Evolutionary conservation across 352 stramenopile genomes (phyloP), one percentile per base, ranked within the genome.

Genomic region (Phytophthora multivora): DNA sequence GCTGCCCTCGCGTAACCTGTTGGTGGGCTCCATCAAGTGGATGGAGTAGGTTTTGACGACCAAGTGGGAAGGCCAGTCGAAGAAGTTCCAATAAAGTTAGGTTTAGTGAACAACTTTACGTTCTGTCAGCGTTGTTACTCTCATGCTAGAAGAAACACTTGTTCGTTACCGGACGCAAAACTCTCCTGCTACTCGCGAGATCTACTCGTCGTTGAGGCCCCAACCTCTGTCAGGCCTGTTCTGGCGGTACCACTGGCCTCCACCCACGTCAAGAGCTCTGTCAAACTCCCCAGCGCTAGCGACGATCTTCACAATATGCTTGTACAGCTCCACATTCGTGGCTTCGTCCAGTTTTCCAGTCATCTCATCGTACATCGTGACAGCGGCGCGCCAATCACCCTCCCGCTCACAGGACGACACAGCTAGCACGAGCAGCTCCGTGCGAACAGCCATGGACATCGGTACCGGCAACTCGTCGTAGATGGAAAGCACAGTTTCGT

Each of bases 11-110:
- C 82, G 85, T 40, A 90, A 92, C 63, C 53, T 96, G 7, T 45
- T 96, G 21, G 45, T 94, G 7, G 85, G 87, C 16, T 93, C 87
- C 15, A 90, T 94, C 61, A 94, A 94, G 63, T 94, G 85, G 83
- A 89, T 92, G 68, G 85, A 94, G 49, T 94, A 67, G 67, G 16
- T 60, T 41, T 59, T 49, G n/a, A 48, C 16, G 16, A 35, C 43
- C 5, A 13, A 21, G 15, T 53, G n/a, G 26, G 23, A 53, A 21
- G 25, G 13, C 42, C 6, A 50, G 33, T 12, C 11, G 42, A 21
- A 4, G n/a, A 21, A 40, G 18, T 50, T 35, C 35, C 21, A 38
- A 69, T 69, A 63, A 58, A 68, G 53, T 64, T 63, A 69, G 36
- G 8, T 53, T 57, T 64, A 63, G 54, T 49, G 33, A 59, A 54